Evolutionary conservation across 441 rosid species (phyloP), one percentile per base, ranked within the genome.

Genomic region (Gossypium lobatum): DNA sequence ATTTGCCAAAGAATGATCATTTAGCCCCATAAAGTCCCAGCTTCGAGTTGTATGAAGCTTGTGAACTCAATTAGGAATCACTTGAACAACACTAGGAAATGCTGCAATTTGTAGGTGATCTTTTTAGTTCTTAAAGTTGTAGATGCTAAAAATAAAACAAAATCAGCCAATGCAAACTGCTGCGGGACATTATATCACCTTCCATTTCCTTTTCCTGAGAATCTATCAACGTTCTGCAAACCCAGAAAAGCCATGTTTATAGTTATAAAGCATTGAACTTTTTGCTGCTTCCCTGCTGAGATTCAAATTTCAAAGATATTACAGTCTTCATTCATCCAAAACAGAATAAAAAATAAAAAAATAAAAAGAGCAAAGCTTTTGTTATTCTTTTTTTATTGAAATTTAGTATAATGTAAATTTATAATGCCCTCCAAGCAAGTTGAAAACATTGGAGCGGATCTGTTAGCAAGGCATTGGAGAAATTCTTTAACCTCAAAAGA

Each of bases 41-140:
- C 95, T 86, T 75, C 93, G 87, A 48, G 96, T 90, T 1, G 97
- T 94, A 75, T 89, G 97, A 80, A 92, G 95, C 73, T 83, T 80
- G 75, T 79, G 80, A 42, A 84, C 71, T 34, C 70, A 63, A 60
- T 81, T 83, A n/a, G 79, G 86, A 67, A 80, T 17, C 50, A 84
- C 84, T 73, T 73, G 83, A 71, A 82, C 66, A 62, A 84, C 86
- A 9, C 80, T 86, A 17, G 85, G 85, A 75, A 73, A 62, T 54
- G 59, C 88, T 84, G 75, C 75, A 73, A 25, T 64, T 64, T 20
- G 46, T 6, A 70, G 50, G 42, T 37, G 42, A 7, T 37, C 48
- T 37, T 37, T 37, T 37, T 6, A 37, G 42, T 37, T 26, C 14
- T 60, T 25, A 1, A 39, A 23, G 74, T 58, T 72, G 57, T 18